Base-by-base conservation (phyloP, 2,329 filamentous ascomycete species). In the Fusarium sp. region DNA sequence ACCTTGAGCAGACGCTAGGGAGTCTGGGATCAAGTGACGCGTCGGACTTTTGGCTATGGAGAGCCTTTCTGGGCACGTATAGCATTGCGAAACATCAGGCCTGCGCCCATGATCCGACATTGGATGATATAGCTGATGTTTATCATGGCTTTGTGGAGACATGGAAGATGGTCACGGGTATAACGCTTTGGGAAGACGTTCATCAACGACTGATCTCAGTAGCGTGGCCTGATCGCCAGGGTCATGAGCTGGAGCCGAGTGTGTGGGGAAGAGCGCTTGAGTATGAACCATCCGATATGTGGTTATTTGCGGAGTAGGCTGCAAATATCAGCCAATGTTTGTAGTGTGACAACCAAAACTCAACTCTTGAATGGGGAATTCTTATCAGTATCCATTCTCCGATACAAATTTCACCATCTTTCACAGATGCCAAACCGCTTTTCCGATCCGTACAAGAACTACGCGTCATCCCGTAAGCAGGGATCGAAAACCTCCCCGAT, bases 11-110 rank as follows among this genome's bases (percentile, higher is more conserved):
- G 4, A 47, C 34, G 0, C 2, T 67, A 0, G 9, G 16, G 4
- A 14, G 32, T 1, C 2, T 59, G 3, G 22, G 29, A 1, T 30
- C 32, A 0, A 4, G 6, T 2, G n/a, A 32, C 1, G 29, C 11
- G 2, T 55, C 54, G 0, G 56, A 71, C 9, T 55, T 74, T 13
- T 71, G 72, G 72, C 41, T 74, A 10, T 74, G 72, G 72, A 61
- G 67, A 22, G 61, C 65, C 0, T 74, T 74, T 22, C 14, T 71
- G 0, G 67, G 69, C 7, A 60, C 42, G 3, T 71, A 61, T 18
- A 69, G 70, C 16, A 52, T 71, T n/a, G 29, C 57, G 6, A 69
- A 34, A 8, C 32, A 55, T 16, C 55, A 61, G 29, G 24, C 32
- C 2, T 8, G 12, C 5, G 2, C 2, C 1, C 18, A 37, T 16